Evolutionary conservation across 2,329 filamentous ascomycete species (phyloP), one percentile per base, ranked within the genome.

Genomic region (Phyllosticta citriasiana): DNA sequence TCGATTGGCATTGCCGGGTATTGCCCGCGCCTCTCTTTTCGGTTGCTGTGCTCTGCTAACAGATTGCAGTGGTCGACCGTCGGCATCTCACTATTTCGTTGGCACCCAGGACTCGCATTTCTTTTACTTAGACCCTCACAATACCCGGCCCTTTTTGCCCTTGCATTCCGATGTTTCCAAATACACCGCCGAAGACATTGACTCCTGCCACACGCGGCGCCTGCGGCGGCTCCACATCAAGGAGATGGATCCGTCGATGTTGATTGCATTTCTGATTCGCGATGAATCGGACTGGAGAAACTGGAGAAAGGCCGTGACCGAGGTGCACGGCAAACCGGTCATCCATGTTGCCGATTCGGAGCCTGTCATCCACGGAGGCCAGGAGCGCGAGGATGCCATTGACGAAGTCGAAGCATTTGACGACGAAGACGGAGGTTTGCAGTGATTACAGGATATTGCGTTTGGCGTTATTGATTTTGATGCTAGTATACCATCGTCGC

Each of bases 231-330:
- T 99, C 30, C 87, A 94, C 66, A 82, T 99, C 56, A 85, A 86
- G 63, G 92, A 97, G 70, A 94, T 99, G 89, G 94, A 99, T 69
- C 94, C 94, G 0, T 97, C 91, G 70, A 99, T 99, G 94, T 78
- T 99, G 52, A 89, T 99, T 65, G 93, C 91, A 4, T 97, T 97
- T 69, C 77, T 99, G 40, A 91, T 99, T 64, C 83, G 82, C 51
- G 84, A 89, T 62, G 86, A 93, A 67, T 82, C 86, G 53, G 94
- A 99, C 66, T 97, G 93, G 88, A 77, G 82, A 50, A 82, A 84
- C 59, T 97, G 92, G 92, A 88, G 89, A 69, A 79, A 83, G 62
- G 82, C 84, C n/a, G 81, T 96, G 2, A 84, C 84, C 66, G 84
- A 88, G 66, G 85, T 88, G 8, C 85, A 89, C 62, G 72, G 73